phyloP scores from a whole-genome alignment of 1,284 basidiomycete genomes.

The Ceratobasidium sp. region DNA sequence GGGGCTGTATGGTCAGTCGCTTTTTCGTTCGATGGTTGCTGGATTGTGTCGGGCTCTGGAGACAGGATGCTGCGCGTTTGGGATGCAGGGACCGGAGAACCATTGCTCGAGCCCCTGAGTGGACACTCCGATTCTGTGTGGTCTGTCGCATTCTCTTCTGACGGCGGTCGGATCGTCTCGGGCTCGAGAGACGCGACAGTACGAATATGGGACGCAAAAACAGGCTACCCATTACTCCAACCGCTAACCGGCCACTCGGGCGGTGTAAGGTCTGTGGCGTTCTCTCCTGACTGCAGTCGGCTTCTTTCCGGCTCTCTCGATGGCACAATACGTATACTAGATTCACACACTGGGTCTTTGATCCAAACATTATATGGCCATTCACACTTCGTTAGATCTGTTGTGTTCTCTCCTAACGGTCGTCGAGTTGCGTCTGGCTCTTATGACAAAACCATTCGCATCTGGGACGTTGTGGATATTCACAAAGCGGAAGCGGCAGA shows the following conservation, averaged over 20 bases:
- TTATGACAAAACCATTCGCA: conserved; percentile 18
- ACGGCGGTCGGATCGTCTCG: conserved; percentile 28
- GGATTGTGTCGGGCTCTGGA: conserved; percentile 16
- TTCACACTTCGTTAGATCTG: no score
- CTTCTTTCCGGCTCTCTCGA: neutral
- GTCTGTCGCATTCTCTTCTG: conserved; percentile 33
- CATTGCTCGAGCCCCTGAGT: neutral
- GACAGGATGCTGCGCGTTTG: conserved; percentile 34
- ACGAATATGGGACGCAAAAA: conserved; percentile 32
- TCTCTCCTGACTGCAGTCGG: neutral
- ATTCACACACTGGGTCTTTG: no score
- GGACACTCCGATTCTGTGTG: conserved; percentile 27
- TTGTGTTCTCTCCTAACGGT: no score
- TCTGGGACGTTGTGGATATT: conserved; percentile 24
- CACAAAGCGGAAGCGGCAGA: no score
- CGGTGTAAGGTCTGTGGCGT: neutral
- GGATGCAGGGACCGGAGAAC: conserved; percentile 27
- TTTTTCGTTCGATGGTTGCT: conserved; percentile 35
- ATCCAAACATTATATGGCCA: no score
- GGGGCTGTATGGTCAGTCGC: neutral
- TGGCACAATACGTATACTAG: neutral
- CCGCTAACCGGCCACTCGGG: neutral
- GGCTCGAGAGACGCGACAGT: conserved; percentile 22
- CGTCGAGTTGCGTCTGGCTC: neutral
- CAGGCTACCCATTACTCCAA: neutral